Conservation (phyloP, 2,329 filamentous ascomycete species). For the Epichloe elymi region DNA sequence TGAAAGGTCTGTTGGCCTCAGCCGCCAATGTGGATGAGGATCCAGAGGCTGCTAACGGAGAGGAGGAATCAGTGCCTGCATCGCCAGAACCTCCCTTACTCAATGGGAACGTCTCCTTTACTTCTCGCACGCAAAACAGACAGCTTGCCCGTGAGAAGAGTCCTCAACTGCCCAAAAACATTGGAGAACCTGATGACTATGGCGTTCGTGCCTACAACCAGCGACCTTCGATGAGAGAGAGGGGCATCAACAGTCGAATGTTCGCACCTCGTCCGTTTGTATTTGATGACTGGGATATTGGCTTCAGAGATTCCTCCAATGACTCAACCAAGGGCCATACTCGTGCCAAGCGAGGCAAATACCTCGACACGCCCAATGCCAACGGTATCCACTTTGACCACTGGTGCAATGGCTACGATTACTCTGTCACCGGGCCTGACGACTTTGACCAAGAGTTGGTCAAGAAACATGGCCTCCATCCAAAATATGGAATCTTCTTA, state of each 20-base stretch:
- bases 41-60: conserved; percentile 21
- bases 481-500: conserved; percentile 39
- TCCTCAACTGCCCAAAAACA: conserved; percentile 24
- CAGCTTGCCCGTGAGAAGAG: conserved; percentile 24
- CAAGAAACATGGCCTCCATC: conserved; percentile 37
- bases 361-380: conserved; percentile 39
- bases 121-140: conserved; percentile 15
- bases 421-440: conserved; percentile 30
- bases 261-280: conserved; percentile 32
- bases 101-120: conserved; percentile 14
- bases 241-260: conserved; percentile 39
- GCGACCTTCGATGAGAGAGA: conserved; percentile 25
- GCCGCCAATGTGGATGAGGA: conserved; percentile 22
- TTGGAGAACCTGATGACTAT: conserved; percentile 35
- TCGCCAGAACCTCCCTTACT: conserved; percentile 21
- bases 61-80: conserved; percentile 23
- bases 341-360: conserved; percentile 38
- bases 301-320: conserved; percentile 45
- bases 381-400: conserved; percentile 42
- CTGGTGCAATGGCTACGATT: conserved; percentile 39
- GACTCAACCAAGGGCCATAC: conserved; percentile 40
- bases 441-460: conserved; percentile 40
- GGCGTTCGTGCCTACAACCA: conserved; percentile 34
- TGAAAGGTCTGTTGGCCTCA: conserved; percentile 27
- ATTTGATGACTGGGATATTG: conserved; percentile 42